Percentiles rank a stretch among this genome's conserved stretches.
These are phyloP conservation scores for Xylariaceae sp. DNA, from an alignment of 2,329 filamentous ascomycete genomes.

Conservation along the genomic window DNA sequence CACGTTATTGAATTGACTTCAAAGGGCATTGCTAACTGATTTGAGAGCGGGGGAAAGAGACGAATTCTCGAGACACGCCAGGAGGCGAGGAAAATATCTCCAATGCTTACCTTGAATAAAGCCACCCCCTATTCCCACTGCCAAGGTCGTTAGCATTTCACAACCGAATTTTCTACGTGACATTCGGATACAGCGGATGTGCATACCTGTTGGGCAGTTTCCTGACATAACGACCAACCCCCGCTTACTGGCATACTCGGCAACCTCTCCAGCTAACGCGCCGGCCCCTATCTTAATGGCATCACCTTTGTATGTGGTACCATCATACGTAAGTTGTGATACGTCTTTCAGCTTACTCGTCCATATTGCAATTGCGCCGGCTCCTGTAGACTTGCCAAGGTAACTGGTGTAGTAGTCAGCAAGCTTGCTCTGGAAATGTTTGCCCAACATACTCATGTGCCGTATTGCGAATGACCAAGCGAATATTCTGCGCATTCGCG, in stretches of 20 bases:
- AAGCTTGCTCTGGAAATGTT: neutral
- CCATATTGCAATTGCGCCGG: conserved; percentile 44
- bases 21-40: too few relatives aligned
- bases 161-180: too few relatives aligned
- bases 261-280: conserved; percentile 46
- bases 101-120: conserved; percentile 47
- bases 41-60: too few relatives aligned
- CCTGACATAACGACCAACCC: conserved; percentile 45
- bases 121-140: conserved; percentile 57
- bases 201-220: conserved; percentile 35
- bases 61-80: too few relatives aligned
- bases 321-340: conserved; percentile 36
- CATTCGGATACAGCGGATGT: too few relatives aligned
- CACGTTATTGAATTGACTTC: too few relatives aligned
- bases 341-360: conserved; percentile 41
- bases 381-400: conserved; percentile 47
- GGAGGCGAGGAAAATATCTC: too few relatives aligned
- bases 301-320: conserved; percentile 44
- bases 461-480: conserved; percentile 44
- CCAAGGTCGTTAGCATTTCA: conserved; percentile 15
- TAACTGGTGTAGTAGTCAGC: conserved; percentile 11
- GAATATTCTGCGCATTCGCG: conserved; percentile 36
- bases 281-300: conserved; percentile 56
- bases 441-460: conserved; percentile 36
- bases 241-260: conserved; percentile 35